Evolutionary conservation across 768 basidiomycete species (phyloP), one percentile per base, ranked within the genome.

Genomic region (Pulveroboletus sp.): DNA sequence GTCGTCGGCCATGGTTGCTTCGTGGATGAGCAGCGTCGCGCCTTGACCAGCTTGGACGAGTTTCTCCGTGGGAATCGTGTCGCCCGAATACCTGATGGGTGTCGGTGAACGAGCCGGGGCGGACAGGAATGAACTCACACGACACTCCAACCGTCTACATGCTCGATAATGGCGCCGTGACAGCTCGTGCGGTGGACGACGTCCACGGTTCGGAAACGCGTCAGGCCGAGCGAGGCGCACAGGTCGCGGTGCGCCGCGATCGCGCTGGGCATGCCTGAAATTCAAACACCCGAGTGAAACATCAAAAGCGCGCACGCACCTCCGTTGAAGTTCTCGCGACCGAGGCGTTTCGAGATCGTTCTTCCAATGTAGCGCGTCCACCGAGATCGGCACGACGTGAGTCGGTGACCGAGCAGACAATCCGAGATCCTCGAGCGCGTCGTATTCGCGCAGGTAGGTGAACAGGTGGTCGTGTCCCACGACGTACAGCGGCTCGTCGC

Each of bases 1-100:
- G 47, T 87, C 88, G 59, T 97, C 88, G 2, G 82, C 88, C 79
- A 97, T 85, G 4, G 93, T 93, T 0, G 94, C 90, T 65, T 98
- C 95, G 60, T 98, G 95, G 27, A 98, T 93, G 35, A 98, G 74
- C 2, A 98, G 70, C 0, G 92, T 92, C 0, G 87, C 85, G 46
- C 71, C 67, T 51, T 73, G 60, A 0, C 89, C 94, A 0, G 80
- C 82, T 37, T 73, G 63, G 20, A 85, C 80, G 5, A 98, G 73
- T 23, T 73, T 73, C 11, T 84, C 71, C 9, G 84, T 80, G 0
- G 95, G 93, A 62, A 78, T 75, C 1, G 94, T 97, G 64, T 98
- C 95, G 6, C 85, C 94, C 4, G 95, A 97, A 62, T 89, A 98
- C 17, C 41, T 42, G 17, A 20, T 2, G 26, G 12, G 53, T 23